A percentile compares a stretch with the other conserved stretches of the same genome.
Conservation (phyloP, 2,329 filamentous ascomycete genomes). For the Clonostachys solani region DNA sequence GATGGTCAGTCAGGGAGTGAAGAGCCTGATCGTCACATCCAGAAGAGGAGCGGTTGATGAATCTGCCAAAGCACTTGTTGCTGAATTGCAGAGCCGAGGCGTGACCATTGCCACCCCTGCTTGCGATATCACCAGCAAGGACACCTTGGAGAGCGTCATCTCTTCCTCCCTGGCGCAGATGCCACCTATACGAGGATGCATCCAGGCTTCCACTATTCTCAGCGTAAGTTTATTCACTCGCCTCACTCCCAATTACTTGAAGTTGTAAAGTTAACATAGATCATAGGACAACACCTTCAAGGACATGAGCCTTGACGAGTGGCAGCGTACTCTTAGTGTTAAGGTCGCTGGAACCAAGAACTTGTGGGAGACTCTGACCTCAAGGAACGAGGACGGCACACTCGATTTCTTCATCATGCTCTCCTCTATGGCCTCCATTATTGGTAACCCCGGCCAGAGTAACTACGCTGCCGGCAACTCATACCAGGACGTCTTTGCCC, state of each 20-base stretch:
- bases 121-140: slow-evolving; percentile 1
- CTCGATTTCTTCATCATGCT: slow-evolving; percentile 33
- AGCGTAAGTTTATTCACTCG: neutral
- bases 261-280: slow-evolving; percentile 4
- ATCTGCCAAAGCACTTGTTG: slow-evolving; percentile 9
- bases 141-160: slow-evolving; percentile 2
- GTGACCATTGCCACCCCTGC: neutral
- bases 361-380: slow-evolving; percentile 21
- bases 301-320: slow-evolving; percentile 30
- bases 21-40: slow-evolving; percentile 16
- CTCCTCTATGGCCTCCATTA: slow-evolving; percentile 27
- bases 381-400: neutral
- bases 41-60: slow-evolving; percentile 12
- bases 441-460: slow-evolving; percentile 25
- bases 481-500: slow-evolving; percentile 24
- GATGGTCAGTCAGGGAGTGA: slow-evolving; percentile 12
- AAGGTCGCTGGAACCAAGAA: slow-evolving; percentile 40
- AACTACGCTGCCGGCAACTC: slow-evolving; percentile 31
- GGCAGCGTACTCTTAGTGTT: slow-evolving; percentile 23
- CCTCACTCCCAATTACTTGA: too few species aligned
- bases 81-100: slow-evolving; percentile 1
- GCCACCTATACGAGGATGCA: neutral
- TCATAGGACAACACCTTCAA: slow-evolving; percentile 24
- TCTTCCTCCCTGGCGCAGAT: slow-evolving; percentile 1
- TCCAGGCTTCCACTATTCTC: neutral